A percentile compares a stretch with the other conserved stretches of the same genome.
These are phyloP conservation scores for Podochytrium sp. DNA, from an alignment of 192 early-diverging fungal genomes.

Conservation along the genomic window DNA sequence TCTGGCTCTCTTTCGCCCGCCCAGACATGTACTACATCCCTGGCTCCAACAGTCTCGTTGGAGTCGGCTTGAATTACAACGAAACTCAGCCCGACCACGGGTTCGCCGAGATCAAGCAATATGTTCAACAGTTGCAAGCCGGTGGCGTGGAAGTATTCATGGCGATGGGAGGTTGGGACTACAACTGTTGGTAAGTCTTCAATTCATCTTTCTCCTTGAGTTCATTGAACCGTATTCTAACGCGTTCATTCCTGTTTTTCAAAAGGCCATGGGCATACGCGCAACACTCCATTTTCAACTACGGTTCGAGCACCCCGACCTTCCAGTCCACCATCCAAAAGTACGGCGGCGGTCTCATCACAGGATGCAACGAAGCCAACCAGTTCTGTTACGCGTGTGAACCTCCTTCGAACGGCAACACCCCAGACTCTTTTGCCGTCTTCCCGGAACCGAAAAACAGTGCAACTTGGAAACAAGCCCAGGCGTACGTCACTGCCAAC, in stretches of 20 bases:
- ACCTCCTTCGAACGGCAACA: slow-evolving; percentile 21
- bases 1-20: slow-evolving; percentile 25
- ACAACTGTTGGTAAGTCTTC: slow-evolving; percentile 11
- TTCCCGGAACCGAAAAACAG: slow-evolving; percentile 22
- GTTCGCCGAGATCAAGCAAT: slow-evolving; percentile 24
- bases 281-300: slow-evolving; percentile 14
- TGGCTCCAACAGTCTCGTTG: slow-evolving; percentile 1
- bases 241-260: no score
- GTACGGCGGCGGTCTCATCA: slow-evolving; percentile 14
- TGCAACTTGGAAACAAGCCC: slow-evolving; percentile 23
- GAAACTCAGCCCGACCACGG: slow-evolving; percentile 4
- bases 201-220: neutral
- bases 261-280: slow-evolving; percentile 5
- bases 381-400: slow-evolving; percentile 22
- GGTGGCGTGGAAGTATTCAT: slow-evolving; percentile 26
- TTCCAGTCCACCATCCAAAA: slow-evolving; percentile 10
- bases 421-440: slow-evolving; percentile 6
- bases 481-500: slow-evolving; percentile 15
- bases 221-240: neutral
- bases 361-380: slow-evolving; percentile 17
- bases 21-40: slow-evolving; percentile 23
- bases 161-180: slow-evolving; percentile 25
- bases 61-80: slow-evolving; percentile 17
- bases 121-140: slow-evolving; percentile 13
- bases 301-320: neutral